These are phyloP conservation scores for Trametes meyenii DNA, from an alignment of 768 basidiomycete genomes.

Conservation along the genomic window DNA sequence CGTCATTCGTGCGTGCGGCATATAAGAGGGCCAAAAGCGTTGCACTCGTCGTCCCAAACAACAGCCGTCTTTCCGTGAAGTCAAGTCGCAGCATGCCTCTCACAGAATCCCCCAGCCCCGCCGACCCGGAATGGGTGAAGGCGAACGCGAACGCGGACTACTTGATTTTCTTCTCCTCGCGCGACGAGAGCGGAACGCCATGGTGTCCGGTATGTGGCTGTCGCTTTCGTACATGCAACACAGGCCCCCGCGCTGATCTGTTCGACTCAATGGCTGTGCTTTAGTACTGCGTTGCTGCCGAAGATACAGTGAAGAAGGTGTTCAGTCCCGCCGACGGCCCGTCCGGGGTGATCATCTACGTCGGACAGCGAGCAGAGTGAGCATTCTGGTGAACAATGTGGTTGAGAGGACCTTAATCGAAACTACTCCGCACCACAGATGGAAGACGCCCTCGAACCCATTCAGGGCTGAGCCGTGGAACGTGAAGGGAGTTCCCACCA, in stretches of 20 bases:
- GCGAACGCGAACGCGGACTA: constrained; percentile 48
- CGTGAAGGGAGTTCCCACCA: constrained; percentile 62
- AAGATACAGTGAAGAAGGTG: constrained; percentile 51
- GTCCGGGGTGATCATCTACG: constrained; percentile 63
- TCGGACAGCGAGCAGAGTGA: constrained; percentile 66
- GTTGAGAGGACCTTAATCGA: too few relatives aligned
- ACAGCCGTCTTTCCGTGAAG: not conserved
- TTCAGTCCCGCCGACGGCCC: constrained; percentile 51
- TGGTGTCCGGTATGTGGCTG: constrained; percentile 68
- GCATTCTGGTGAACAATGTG: too few relatives aligned
- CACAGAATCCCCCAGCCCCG: constrained; percentile 38
- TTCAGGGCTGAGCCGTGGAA: constrained; percentile 69
- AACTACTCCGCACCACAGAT: constrained; percentile 44
- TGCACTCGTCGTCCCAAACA: not conserved
- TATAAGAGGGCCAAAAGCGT: not conserved
- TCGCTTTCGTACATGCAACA: too few relatives aligned
- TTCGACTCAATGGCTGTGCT: constrained; percentile 12
- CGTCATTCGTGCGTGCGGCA: not conserved
- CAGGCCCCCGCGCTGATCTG: constrained; percentile 7
- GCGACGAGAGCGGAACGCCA: constrained; percentile 53
- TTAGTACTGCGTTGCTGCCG: constrained; percentile 70
- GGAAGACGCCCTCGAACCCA: constrained; percentile 60
- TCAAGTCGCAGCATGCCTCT: constrained; percentile 50
- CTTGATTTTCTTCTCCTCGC: constrained; percentile 72
- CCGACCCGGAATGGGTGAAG: constrained; percentile 39